Percentiles rank a stretch among this genome's conserved stretches.
Conservation (phyloP, 306 rosid species). For the Vicia villosa region DNA sequence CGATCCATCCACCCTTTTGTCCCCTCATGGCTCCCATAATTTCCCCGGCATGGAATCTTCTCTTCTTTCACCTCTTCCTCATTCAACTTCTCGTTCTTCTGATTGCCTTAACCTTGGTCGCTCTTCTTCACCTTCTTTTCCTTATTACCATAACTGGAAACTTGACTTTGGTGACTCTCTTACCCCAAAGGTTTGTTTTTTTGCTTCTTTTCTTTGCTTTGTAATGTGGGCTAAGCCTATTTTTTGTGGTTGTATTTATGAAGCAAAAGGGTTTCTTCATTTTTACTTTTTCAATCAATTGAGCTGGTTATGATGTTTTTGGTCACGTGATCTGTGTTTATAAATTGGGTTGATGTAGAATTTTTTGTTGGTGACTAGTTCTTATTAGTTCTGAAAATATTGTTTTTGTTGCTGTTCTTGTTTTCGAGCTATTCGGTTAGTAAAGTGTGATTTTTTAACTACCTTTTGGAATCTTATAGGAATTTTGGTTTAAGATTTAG, state of each 20-base stretch:
- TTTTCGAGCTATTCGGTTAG: neutral
- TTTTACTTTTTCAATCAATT: constrained; percentile 20
- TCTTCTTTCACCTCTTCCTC: constrained; percentile 64
- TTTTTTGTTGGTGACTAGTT: neutral
- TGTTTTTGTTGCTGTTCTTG: no score
- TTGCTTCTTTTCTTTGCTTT: constrained; percentile 22
- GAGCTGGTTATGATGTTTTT: constrained; percentile 3
- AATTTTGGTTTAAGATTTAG: no score
- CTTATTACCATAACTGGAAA: constrained; percentile 82
- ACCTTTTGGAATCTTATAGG: neutral
- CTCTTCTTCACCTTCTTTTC: constrained; percentile 66
- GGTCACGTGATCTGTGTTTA: constrained; percentile 17
- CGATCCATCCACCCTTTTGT: constrained; percentile 75
- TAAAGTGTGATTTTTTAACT: no score
- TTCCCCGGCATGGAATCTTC: constrained; percentile 96
- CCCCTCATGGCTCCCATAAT: constrained; percentile 74
- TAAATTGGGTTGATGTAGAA: constrained; percentile 21
- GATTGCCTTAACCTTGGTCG: constrained; percentile 78
- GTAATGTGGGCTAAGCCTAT: neutral
- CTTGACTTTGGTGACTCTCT: constrained; percentile 63
- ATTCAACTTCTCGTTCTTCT: constrained; percentile 34
- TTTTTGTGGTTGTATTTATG: constrained; percentile 3
- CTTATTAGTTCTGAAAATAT: neutral
- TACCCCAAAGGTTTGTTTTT: constrained; percentile 74
- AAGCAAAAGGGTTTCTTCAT: constrained; percentile 1